These are phyloP conservation scores for Malus asiatica DNA, from an alignment of 306 rosid species.

Conservation along the genomic window DNA sequence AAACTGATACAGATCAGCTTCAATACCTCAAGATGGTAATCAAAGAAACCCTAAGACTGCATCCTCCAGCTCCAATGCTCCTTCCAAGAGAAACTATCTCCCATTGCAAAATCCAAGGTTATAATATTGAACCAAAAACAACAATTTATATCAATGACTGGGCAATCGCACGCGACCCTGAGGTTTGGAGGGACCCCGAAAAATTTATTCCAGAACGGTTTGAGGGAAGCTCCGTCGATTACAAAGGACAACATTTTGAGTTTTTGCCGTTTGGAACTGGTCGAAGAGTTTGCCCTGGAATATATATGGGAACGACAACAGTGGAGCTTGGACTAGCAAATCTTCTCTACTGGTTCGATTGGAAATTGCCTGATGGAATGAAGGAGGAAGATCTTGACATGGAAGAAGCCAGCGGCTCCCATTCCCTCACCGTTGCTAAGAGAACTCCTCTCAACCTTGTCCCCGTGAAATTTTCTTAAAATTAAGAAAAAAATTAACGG, in stretches of 20 bases:
- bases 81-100: constrained; percentile 34
- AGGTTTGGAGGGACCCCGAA: constrained; percentile 4
- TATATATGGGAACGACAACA: constrained; percentile 14
- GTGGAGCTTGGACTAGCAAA: constrained; percentile 35
- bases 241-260: constrained; percentile 35
- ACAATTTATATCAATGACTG: constrained; percentile 22
- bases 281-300: constrained; percentile 35
- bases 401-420: constrained; percentile 30
- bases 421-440: constrained; percentile 21
- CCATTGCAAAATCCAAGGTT: constrained; percentile 15
- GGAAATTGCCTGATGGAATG: constrained; percentile 34
- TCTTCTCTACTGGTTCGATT: constrained; percentile 34
- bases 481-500: too few relatives aligned
- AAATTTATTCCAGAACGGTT: constrained; percentile 47
- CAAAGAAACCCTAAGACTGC: constrained; percentile 41
- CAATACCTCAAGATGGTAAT: constrained; percentile 29
- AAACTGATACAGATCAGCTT: constrained; percentile 19
- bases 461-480: not conserved
- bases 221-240: constrained; percentile 15
- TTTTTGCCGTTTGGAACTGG: constrained; percentile 42
- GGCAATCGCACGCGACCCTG: constrained; percentile 39
- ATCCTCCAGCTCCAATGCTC: constrained; percentile 35
- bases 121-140: constrained; percentile 22
- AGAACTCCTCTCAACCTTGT: constrained; percentile 27
- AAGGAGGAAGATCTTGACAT: constrained; percentile 24